Conservation (phyloP, 2,329 filamentous ascomycete genomes). For the Fusarium zealandicum region DNA sequence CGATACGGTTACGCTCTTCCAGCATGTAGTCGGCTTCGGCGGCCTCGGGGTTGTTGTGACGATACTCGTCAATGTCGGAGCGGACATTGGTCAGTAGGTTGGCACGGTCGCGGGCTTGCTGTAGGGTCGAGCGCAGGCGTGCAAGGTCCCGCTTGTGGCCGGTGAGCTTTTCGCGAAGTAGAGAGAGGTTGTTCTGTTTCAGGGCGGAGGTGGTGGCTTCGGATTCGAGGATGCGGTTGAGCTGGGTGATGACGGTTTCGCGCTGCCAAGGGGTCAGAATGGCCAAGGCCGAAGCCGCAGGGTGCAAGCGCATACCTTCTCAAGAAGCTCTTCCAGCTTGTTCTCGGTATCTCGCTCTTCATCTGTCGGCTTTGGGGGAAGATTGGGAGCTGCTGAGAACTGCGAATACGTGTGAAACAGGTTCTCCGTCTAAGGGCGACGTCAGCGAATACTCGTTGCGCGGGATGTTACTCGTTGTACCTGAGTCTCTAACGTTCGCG, state of each 20-base stretch:
- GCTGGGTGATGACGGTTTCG: slow-evolving; percentile 80
- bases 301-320: slow-evolving; percentile 64
- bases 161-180: slow-evolving; percentile 87
- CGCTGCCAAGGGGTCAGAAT: slow-evolving; percentile 61
- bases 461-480: slow-evolving; percentile 56
- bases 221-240: slow-evolving; percentile 89
- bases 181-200: slow-evolving; percentile 95
- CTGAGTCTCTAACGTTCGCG: slow-evolving; percentile 87
- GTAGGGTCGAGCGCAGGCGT: slow-evolving; percentile 75
- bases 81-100: slow-evolving; percentile 92
- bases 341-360: slow-evolving; percentile 82
- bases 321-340: slow-evolving; percentile 83
- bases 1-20: slow-evolving; percentile 82
- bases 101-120: slow-evolving; percentile 81
- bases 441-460: slow-evolving; percentile 31
- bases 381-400: slow-evolving; percentile 80
- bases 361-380: slow-evolving; percentile 82
- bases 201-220: slow-evolving; percentile 90
- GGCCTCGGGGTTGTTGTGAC: slow-evolving; percentile 78
- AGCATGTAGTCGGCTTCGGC: slow-evolving; percentile 98
- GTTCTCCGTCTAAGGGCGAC: slow-evolving; percentile 73
- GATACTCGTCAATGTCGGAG: slow-evolving; percentile 90
- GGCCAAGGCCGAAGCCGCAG: background rate
- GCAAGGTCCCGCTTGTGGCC: slow-evolving; percentile 85
- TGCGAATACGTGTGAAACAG: slow-evolving; percentile 89